Base-by-base conservation (phyloP, 371 early-diverging fungal species). In the Saksenaea oblongispora region DNA sequence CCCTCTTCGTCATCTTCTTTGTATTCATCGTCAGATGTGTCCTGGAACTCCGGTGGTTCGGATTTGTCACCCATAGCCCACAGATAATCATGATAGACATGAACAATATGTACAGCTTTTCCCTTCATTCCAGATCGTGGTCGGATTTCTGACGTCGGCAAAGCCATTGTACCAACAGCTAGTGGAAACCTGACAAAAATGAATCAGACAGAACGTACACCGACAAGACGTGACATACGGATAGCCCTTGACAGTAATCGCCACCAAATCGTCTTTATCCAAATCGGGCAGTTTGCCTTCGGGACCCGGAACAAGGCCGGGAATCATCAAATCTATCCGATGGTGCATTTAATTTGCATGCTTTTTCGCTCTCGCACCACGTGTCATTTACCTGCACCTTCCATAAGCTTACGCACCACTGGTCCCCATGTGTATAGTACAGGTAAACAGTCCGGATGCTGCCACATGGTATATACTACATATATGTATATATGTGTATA, bases 401-500 rank as follows among this genome's bases (percentile, higher is more conserved):
- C 83, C 11, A 84, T 81, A 28, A 89, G 71, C 58, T 86, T 87
- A 13, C 80, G 71, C 26, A 89, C 69, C 1, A 89, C 91, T 34
- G 82, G 79, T 27, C 77, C 71, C 80, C 84, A 82, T 2, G 89
- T 89, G 56, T 84, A 84, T 5, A 91, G 56, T 7, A 74, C 76
- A 9, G 91, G 91, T 24, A 91, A 62, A 62, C 86, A 68, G 9
- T 34, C 62, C 0, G 88, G 87, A 65, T 85, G 81, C 63, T 74
- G 71, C 91, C 91, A 89, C 62, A 86, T 71, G 8, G 83, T 89
- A 58, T 91, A 89, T 0, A 91, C 88, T 71, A 77, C 7, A n/a
- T n/a, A n/a, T n/a, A n/a, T n/a, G n/a, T n/a, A n/a, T n/a, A n/a
- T n/a, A n/a, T 65, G 1, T 10, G 4, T 47, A 9, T n/a, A 70